Percentiles rank a stretch among this genome's conserved stretches.
Conservation (phyloP, 2,329 filamentous ascomycete genomes). For the Fusarium avenaceum region DNA sequence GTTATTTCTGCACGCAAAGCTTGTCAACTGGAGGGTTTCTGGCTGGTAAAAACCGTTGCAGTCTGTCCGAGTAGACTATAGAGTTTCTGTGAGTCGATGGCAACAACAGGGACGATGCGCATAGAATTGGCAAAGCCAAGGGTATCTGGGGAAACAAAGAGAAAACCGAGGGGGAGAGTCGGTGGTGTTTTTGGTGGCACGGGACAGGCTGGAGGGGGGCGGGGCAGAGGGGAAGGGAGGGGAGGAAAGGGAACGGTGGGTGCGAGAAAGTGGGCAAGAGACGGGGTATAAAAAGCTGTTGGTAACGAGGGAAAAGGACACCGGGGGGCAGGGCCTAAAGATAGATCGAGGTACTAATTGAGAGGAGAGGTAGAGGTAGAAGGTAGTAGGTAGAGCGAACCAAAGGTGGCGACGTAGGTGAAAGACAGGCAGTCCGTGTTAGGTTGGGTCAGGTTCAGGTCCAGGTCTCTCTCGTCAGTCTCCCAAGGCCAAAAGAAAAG, state of each 20-base stretch:
- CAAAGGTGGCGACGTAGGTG: conserved; percentile 46
- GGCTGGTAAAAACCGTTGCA: conserved; percentile 25
- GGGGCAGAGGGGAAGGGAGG: conserved; percentile 29
- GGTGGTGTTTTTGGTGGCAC: conserved; percentile 51
- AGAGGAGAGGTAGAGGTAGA: conserved; percentile 27
- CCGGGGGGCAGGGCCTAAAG: conserved; percentile 41
- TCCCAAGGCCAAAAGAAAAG: conserved; percentile 15
- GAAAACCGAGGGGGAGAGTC: conserved; percentile 50
- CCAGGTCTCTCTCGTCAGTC: conserved; percentile 17
- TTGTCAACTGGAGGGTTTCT: conserved; percentile 25
- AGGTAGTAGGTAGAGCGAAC: conserved; percentile 36
- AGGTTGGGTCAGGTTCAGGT: conserved; percentile 19
- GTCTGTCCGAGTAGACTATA: conserved; percentile 40
- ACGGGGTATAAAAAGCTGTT: conserved; percentile 51
- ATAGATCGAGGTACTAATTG: conserved; percentile 46
- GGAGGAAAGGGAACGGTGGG: conserved; percentile 47
- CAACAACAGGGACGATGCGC: conserved; percentile 39
- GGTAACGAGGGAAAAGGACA: conserved; percentile 42
- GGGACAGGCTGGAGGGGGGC: conserved; percentile 49
- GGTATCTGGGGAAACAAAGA: conserved; percentile 53
- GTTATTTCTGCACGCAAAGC: conserved; percentile 37
- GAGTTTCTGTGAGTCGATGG: conserved; percentile 45
- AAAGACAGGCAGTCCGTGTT: conserved; percentile 34
- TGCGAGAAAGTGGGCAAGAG: conserved; percentile 48
- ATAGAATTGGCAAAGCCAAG: conserved; percentile 48